Evolutionary conservation across 495 filamentous ascomycete species (phyloP).

Genomic region (Cryomyces minteri): DNA sequence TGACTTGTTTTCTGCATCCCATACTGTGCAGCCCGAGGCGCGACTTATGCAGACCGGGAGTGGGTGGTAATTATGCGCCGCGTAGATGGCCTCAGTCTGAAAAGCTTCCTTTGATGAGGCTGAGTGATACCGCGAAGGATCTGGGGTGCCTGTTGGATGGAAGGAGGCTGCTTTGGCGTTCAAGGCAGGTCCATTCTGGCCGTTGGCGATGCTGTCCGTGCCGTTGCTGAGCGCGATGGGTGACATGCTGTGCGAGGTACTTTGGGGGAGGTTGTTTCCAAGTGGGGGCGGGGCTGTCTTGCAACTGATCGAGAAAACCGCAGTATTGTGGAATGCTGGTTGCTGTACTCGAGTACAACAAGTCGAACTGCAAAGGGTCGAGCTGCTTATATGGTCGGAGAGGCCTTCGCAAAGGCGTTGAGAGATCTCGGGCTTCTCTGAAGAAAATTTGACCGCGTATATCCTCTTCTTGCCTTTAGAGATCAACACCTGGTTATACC

Average conservation of each 20-base stretch:
- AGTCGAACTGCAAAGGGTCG: too few species aligned
- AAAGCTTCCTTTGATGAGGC: slow-evolving; percentile 66
- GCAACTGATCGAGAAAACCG: too few species aligned
- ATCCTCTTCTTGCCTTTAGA: slow-evolving; percentile 4
- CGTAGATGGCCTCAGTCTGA: slow-evolving; percentile 59
- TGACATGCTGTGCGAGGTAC: slow-evolving; percentile 24
- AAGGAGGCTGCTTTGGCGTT: slow-evolving; percentile 32
- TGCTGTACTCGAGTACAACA: too few species aligned
- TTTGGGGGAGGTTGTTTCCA: too few species aligned
- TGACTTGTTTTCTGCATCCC: slow-evolving; percentile 92
- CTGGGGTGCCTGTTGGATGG: slow-evolving; percentile 27
- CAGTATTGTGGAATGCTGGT: too few species aligned
- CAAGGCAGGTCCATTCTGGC: slow-evolving; percentile 19
- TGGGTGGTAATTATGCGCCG: slow-evolving; percentile 98
- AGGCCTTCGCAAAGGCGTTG: too few species aligned
- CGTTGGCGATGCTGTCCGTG: slow-evolving; percentile 12
- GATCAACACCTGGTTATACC: slow-evolving; percentile 3
- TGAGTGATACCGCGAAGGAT: slow-evolving; percentile 50
- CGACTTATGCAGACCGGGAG: slow-evolving; percentile 69
- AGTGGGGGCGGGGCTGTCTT: too few species aligned
- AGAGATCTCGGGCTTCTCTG: too few species aligned
- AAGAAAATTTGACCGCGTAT: neutral
- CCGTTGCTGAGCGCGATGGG: slow-evolving; percentile 29
- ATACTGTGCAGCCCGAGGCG: slow-evolving; percentile 56
- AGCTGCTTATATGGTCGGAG: too few species aligned